Percentiles rank a stretch among this genome's conserved stretches.
These are phyloP conservation scores for Aspergillus calidoustus DNA, from an alignment of 2,329 filamentous ascomycete species.

Conservation along the genomic window DNA sequence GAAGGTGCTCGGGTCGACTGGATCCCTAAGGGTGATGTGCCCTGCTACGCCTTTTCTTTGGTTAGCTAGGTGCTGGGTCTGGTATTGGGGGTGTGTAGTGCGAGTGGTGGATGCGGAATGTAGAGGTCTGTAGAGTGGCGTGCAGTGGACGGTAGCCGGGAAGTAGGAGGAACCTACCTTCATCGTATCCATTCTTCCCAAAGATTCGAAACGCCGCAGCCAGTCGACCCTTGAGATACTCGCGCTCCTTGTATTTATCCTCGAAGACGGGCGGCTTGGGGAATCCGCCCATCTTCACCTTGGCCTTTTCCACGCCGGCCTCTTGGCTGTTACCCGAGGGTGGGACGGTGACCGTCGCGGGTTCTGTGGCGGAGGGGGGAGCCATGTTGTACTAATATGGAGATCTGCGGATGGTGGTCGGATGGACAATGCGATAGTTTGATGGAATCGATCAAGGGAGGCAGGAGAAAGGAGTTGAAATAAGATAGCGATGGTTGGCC, in stretches of 20 bases:
- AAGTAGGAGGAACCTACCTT: conserved; percentile 36
- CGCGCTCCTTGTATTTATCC: conserved; percentile 52
- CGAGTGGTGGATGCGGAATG: no score
- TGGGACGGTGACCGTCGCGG: conserved; percentile 20
- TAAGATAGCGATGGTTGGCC: not conserved
- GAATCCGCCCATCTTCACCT: conserved; percentile 36
- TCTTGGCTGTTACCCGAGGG: conserved; percentile 27
- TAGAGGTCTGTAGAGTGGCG: not conserved
- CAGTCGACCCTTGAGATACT: conserved; percentile 60
- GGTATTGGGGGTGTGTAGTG: no score
- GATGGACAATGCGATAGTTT: not conserved
- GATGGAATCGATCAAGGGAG: not conserved
- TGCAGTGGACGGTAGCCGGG: no score
- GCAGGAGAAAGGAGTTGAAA: not conserved
- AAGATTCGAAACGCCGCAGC: conserved; percentile 63
- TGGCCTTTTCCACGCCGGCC: conserved; percentile 30
- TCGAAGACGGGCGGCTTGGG: conserved; percentile 44
- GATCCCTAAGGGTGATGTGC: conserved; percentile 66
- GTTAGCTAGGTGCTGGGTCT: conserved; percentile 3
- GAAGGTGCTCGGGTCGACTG: conserved; percentile 63
- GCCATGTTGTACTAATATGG: conserved; percentile 14
- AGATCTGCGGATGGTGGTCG: not conserved
- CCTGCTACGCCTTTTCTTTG: conserved; percentile 58
- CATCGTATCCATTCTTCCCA: conserved; percentile 61
- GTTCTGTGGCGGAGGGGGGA: conserved; percentile 21